These are phyloP conservation scores for Tricladium varicosporioides DNA, from an alignment of 2,329 filamentous ascomycete genomes.

Conservation along the genomic window DNA sequence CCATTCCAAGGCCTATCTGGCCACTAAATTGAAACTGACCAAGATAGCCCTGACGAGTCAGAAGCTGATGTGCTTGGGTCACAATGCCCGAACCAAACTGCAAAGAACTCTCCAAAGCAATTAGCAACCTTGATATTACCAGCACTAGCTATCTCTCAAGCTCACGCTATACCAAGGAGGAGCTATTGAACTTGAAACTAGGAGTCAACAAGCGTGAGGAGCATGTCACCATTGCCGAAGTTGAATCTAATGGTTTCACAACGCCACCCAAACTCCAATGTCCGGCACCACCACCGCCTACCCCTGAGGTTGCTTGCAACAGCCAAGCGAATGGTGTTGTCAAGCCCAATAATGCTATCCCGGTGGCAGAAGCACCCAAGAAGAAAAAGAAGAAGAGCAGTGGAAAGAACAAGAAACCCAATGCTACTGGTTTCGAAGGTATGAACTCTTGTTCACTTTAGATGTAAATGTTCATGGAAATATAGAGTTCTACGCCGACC, in stretches of 20 bases:
- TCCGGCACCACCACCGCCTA: too few species aligned
- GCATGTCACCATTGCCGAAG: not conserved
- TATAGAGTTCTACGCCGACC: constrained; percentile 72
- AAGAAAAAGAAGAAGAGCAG: constrained; percentile 43
- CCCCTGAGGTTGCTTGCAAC: too few species aligned
- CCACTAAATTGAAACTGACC: not conserved
- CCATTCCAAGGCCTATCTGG: not conserved
- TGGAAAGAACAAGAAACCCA: constrained; percentile 31
- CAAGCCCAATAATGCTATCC: not conserved
- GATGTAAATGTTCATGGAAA: not conserved
- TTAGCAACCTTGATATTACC: constrained; percentile 27
- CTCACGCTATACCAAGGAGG: constrained; percentile 19
- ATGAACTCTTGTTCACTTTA: constrained; percentile 11
- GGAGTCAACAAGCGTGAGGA: not conserved
- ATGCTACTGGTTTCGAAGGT: constrained; percentile 70
- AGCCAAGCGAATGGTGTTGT: not conserved
- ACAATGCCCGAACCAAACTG: constrained; percentile 7
- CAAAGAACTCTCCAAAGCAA: constrained; percentile 22
- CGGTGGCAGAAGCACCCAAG: constrained; percentile 3
- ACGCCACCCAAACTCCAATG: too few species aligned
- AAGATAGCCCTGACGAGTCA: not conserved
- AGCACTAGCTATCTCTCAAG: constrained; percentile 9
- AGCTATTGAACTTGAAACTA: constrained; percentile 18
- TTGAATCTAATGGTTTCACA: too few species aligned
- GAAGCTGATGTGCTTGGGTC: constrained; percentile 7